phyloP scores from a whole-genome alignment of 2,329 filamentous ascomycete species.

The Colletotrichum karsti region DNA sequence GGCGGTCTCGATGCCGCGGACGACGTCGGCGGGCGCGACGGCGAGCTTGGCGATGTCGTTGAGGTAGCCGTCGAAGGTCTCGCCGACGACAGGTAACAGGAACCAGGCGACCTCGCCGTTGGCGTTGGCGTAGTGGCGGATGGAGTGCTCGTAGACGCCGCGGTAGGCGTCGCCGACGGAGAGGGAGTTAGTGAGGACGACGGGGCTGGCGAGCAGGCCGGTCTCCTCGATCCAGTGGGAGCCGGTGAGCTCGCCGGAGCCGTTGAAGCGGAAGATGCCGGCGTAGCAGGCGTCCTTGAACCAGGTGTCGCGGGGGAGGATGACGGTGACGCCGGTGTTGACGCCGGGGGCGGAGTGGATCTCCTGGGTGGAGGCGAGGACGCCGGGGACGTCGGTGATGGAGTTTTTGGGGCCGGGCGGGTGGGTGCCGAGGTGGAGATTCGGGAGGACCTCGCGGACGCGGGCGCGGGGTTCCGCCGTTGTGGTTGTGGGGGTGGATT shows the following conservation, averaged over 20 bases:
- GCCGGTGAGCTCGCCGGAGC: slow-evolving; percentile 70
- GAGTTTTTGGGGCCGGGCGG: slow-evolving; percentile 55
- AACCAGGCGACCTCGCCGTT: slow-evolving; percentile 60
- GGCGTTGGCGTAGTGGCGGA: slow-evolving; percentile 51
- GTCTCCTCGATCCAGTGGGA: slow-evolving; percentile 70
- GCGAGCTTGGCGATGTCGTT: slow-evolving; percentile 65
- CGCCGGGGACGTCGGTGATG: slow-evolving; percentile 59
- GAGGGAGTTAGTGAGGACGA: slow-evolving; percentile 67
- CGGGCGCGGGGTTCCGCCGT: slow-evolving; percentile 41
- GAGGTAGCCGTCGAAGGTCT: slow-evolving; percentile 71
- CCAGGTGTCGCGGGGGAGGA: slow-evolving; percentile 56
- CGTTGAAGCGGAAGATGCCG: slow-evolving; percentile 70
- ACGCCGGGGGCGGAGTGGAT: slow-evolving; percentile 46
- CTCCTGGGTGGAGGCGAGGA: slow-evolving; percentile 55
- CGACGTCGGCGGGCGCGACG: slow-evolving; percentile 61
- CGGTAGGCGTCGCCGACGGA: slow-evolving; percentile 66
- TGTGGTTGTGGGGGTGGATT: not conserved
- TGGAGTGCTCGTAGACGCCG: slow-evolving; percentile 65
- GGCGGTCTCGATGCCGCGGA: slow-evolving; percentile 61
- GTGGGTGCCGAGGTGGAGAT: slow-evolving; percentile 52
- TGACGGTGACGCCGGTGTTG: slow-evolving; percentile 60
- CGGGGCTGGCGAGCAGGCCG: slow-evolving; percentile 65
- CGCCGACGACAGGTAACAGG: slow-evolving; percentile 65
- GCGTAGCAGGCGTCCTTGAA: slow-evolving; percentile 53
- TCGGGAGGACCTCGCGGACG: slow-evolving; percentile 53